These are phyloP conservation scores for Gloeopeniophorella convolvens DNA, from an alignment of 768 basidiomycete genomes.

Conservation along the genomic window DNA sequence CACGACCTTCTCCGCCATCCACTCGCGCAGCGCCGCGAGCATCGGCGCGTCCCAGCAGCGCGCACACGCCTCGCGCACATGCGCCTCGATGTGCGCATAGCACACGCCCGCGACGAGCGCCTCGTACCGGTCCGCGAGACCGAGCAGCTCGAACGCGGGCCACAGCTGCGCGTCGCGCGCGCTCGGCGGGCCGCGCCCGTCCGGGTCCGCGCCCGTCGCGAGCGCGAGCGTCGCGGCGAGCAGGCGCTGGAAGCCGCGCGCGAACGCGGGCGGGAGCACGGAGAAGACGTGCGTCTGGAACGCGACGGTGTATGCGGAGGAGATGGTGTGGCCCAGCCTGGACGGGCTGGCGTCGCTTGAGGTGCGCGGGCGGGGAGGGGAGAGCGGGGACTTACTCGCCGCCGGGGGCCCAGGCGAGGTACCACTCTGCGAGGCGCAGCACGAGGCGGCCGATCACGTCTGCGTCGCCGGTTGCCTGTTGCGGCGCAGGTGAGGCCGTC, in stretches of 20 bases:
- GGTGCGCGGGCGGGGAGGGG: constrained; percentile 3
- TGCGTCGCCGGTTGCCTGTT: constrained; percentile 41
- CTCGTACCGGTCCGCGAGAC: constrained; percentile 78
- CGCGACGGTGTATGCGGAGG: constrained; percentile 53
- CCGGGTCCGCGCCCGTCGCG: constrained; percentile 7
- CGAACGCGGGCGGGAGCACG: constrained; percentile 59
- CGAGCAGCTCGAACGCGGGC: constrained; percentile 61
- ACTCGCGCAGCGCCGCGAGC: constrained; percentile 53
- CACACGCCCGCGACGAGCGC: constrained; percentile 77
- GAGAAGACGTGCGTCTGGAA: constrained; percentile 77
- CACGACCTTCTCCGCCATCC: constrained; percentile 77
- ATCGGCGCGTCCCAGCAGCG: constrained; percentile 65
- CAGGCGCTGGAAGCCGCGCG: constrained; percentile 60
- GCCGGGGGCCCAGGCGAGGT: constrained; percentile 65
- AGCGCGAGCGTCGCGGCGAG: constrained; percentile 47
- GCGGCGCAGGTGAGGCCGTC: not conserved
- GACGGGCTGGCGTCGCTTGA: constrained; percentile 9
- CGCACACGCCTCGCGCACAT: constrained; percentile 59
- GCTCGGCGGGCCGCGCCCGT: constrained; percentile 22
- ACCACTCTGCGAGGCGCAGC: constrained; percentile 62
- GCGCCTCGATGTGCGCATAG: constrained; percentile 76
- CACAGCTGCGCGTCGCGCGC: constrained; percentile 38
- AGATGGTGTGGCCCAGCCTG: constrained; percentile 57
- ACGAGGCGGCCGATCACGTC: constrained; percentile 49
- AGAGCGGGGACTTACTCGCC: constrained; percentile 42